A percentile compares a stretch with the other conserved stretches of the same genome.
Evolutionary conservation across 768 basidiomycete genomes (phyloP).

Genomic region (Termitomyces sp.): DNA sequence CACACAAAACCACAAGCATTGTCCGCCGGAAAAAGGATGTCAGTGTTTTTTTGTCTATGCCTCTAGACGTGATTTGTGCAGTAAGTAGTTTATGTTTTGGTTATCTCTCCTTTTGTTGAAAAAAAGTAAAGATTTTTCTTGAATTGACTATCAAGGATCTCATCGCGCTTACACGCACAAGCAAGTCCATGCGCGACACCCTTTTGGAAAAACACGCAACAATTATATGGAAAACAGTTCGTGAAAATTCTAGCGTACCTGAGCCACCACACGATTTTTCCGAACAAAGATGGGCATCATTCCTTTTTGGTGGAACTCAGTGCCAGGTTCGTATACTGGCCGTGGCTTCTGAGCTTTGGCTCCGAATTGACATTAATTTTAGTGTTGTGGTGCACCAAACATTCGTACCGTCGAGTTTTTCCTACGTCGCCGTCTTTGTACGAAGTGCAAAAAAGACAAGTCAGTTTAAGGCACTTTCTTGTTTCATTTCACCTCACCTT

Average conservation of each 20-base stretch:
- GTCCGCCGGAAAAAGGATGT: neutral
- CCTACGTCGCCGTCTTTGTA: conserved; percentile 25
- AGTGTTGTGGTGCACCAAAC: conserved; percentile 20
- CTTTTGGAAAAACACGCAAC: conserved; percentile 17
- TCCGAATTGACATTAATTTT: neutral
- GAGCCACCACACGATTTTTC: conserved; percentile 21
- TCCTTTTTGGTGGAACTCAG: conserved; percentile 21
- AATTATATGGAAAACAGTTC: conserved; percentile 24
- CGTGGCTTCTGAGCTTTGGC: neutral
- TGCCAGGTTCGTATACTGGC: conserved; percentile 21
- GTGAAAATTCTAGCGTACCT: conserved; percentile 17
- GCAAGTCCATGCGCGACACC: conserved; percentile 20
- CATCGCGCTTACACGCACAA: conserved; percentile 21
- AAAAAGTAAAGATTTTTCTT: conserved; percentile 21
- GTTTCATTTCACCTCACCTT: neutral
- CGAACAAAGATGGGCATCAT: conserved; percentile 25
- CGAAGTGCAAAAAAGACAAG: conserved; percentile 24
- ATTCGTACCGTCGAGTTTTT: conserved; percentile 23
- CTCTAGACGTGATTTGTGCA: neutral
- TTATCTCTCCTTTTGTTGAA: neutral
- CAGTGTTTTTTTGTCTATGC: neutral
- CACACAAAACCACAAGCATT: neutral
- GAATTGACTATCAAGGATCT: conserved; percentile 23
- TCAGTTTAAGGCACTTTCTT: conserved; percentile 11
- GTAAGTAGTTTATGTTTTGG: neutral